Percentiles rank a stretch among this genome's conserved stretches.
Conservation (phyloP, 169 alveolate species). For the Fabrea salina region DNA sequence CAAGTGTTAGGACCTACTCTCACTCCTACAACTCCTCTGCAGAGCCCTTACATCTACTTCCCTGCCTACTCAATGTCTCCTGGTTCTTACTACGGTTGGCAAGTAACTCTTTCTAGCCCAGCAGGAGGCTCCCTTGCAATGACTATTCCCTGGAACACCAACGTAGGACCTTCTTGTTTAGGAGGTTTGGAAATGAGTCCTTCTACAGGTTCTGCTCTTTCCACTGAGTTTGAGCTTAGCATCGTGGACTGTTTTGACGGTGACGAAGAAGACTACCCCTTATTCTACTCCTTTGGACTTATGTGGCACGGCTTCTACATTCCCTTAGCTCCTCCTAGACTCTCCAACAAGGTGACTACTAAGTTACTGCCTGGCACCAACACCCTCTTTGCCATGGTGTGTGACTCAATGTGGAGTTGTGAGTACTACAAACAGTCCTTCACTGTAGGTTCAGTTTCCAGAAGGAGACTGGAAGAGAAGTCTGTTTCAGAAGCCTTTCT, state of each 20-base stretch:
- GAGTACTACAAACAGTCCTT: background rate
- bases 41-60: background rate
- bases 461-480: too few relatives aligned
- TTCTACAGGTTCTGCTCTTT: background rate
- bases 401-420: background rate
- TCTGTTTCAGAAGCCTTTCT: too few relatives aligned
- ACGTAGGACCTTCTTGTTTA: background rate
- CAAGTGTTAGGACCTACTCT: background rate
- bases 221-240: background rate
- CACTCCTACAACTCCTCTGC: background rate
- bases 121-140: background rate
- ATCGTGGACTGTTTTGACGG: background rate
- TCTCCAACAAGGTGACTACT: too few relatives aligned
- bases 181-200: background rate
- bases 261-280: constrained; percentile 18
- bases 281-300: background rate
- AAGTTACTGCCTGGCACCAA: too few relatives aligned
- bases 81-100: background rate
- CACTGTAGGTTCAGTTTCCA: too few relatives aligned
- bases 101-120: background rate
- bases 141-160: background rate
- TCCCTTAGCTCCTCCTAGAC: too few relatives aligned
- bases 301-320: too few relatives aligned
- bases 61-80: background rate
- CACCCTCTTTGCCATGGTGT: background rate